Evolutionary conservation across 176 grass and related monocot species (phyloP), one percentile per base, ranked within the genome.

Genomic region (Triticum urartu): DNA sequence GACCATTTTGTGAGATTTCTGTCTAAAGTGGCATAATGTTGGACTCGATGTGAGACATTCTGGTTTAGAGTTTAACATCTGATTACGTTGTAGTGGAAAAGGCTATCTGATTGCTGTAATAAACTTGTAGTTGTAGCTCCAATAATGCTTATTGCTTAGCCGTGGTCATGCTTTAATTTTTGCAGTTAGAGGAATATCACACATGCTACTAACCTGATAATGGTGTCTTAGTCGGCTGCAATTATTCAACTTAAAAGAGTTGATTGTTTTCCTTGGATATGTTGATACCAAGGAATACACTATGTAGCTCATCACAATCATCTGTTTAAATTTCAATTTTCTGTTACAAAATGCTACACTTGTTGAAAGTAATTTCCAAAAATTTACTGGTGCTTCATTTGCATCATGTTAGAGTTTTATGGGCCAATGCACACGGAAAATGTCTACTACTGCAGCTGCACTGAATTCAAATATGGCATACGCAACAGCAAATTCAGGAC

Each of bases 341-440:
- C 6, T 7, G 9, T 47, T 77, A 47, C 26, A 85, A 35, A 52
- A 18, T 78, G 7, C 11, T 77, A 20, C 7, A 20, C 6, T 22
- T 79, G 35, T 28, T 84, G 8, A 75, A 60, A 75, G 2, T 0
- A 74, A 47, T 72, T 60, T 33, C 20, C 28, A 2, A 59, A 78
- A 83, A 64, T 42, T 14, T 25, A 64, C 17, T 14, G 1, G 34
- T 30, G 9, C 68, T 71, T 24, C 6, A 59, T 72, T 21, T 14
- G 14, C 63, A 21, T 22, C 45, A 22, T 93, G 84, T 65, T 60
- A 95, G 94, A 79, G 28, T 26, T 20, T 88, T 18, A 21, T 87
- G 25, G 75, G 81, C 4, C 92, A 93, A 33, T 88, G 87, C 72
- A 90, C 94, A 73, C 81, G 92, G 52, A 94, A 81, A 88, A 93